Conservation (phyloP, 2,329 filamentous ascomycete genomes). For the Fusarium sp. region DNA sequence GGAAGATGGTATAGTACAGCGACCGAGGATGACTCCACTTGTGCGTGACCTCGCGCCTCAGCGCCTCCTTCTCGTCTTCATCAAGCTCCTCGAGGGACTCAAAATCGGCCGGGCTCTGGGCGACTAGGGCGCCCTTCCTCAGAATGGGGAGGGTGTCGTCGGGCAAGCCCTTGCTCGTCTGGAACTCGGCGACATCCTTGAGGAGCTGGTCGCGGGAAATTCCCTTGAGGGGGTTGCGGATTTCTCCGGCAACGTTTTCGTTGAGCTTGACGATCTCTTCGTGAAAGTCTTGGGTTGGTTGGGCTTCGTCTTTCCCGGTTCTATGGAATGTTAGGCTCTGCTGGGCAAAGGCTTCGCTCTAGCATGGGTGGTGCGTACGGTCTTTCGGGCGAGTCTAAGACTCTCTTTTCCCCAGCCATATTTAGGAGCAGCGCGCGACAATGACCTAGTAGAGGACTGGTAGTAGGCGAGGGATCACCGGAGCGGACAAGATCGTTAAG, state of each 20-base stretch:
- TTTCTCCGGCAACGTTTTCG: conserved; percentile 1
- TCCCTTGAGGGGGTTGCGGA: conserved; percentile 48
- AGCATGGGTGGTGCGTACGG: background rate
- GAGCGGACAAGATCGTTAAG: background rate
- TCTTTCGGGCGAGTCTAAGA: background rate
- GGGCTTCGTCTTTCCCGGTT: background rate
- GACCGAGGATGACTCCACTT: conserved; percentile 65
- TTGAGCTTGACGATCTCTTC: conserved; percentile 1
- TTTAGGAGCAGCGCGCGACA: background rate
- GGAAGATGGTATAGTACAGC: conserved; percentile 60
- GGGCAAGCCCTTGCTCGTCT: conserved; percentile 61
- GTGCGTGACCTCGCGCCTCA: conserved; percentile 63
- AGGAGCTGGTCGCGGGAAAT: conserved; percentile 68
- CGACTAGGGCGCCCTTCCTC: conserved; percentile 50
- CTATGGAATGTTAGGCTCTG: background rate
- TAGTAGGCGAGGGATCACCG: background rate
- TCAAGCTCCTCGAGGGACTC: conserved; percentile 63
- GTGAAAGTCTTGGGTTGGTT: background rate
- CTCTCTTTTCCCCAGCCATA: background rate
- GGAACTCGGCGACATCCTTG: conserved; percentile 69
- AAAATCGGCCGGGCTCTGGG: conserved; percentile 61
- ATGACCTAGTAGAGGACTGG: background rate
- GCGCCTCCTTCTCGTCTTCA: conserved; percentile 58
- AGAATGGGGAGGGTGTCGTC: conserved; percentile 61
- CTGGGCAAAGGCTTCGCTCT: background rate